Evolutionary conservation across 2,329 filamentous ascomycete species (phyloP).

Genomic region (Hirsutella thompsonii): DNA sequence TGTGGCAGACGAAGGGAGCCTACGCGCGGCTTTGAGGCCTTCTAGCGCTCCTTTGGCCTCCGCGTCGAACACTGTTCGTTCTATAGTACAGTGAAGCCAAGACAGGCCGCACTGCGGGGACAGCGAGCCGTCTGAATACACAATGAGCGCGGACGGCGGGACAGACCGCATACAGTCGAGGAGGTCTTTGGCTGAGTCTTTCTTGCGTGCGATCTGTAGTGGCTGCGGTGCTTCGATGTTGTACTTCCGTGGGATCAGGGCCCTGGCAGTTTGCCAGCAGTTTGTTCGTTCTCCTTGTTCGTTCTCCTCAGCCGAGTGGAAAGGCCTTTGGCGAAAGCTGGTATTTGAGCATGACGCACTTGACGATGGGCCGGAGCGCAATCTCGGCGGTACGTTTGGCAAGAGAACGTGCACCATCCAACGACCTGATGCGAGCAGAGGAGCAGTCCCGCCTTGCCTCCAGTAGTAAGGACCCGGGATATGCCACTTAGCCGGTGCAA

Average conservation of each 20-base stretch:
- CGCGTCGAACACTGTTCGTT: slow-evolving; percentile 6
- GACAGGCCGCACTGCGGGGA: slow-evolving; percentile 3
- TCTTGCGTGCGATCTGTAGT: slow-evolving; percentile 4
- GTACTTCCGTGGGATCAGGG: neutral
- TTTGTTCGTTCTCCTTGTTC: slow-evolving; percentile 2
- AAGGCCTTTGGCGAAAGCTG: slow-evolving; percentile 2
- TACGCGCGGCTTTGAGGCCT: slow-evolving; percentile 4
- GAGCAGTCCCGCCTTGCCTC: slow-evolving; percentile 4
- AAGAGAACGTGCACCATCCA: slow-evolving; percentile 8
- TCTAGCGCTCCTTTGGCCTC: slow-evolving; percentile 6
- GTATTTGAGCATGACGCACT: slow-evolving; percentile 5
- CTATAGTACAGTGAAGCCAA: slow-evolving; percentile 5
- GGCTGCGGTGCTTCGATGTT: neutral
- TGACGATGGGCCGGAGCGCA: slow-evolving; percentile 1
- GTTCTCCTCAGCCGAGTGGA: slow-evolving; percentile 3
- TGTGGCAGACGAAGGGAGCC: neutral
- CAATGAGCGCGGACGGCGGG: slow-evolving; percentile 2
- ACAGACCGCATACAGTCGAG: slow-evolving; percentile 2
- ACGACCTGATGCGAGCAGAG: slow-evolving; percentile 6
- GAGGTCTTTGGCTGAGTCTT: slow-evolving; percentile 6
- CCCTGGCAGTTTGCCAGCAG: slow-evolving; percentile 3
- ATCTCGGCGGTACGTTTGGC: slow-evolving; percentile 3
- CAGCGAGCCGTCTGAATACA: slow-evolving; percentile 6
- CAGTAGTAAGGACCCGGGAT: slow-evolving; percentile 3
- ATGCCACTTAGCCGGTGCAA: slow-evolving; percentile 5